Percentiles rank a stretch among this genome's conserved stretches.
Evolutionary conservation across 192 early-diverging fungal genomes (phyloP).

Genomic region (Hyaloraphidium curvatum): DNA sequence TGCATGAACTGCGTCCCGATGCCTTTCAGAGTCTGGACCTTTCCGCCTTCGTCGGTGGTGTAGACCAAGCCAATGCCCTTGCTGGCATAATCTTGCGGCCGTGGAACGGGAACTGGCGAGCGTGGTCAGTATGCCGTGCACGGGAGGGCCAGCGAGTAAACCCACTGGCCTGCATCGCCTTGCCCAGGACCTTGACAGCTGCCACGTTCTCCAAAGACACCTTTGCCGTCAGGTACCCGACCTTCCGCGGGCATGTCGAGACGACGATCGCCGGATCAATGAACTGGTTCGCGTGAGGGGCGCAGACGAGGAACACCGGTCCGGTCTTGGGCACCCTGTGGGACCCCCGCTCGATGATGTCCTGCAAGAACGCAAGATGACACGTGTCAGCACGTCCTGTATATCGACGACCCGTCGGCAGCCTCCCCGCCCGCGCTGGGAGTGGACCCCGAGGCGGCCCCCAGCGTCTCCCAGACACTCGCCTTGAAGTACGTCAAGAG

Average conservation of each 20-base stretch:
- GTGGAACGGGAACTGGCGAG: slow-evolving; percentile 63
- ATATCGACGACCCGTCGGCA: too few relatives aligned
- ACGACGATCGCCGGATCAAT: slow-evolving; percentile 85
- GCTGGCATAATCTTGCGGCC: slow-evolving; percentile 76
- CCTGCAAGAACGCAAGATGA: neutral
- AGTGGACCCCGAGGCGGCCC: too few relatives aligned
- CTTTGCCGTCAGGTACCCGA: slow-evolving; percentile 15
- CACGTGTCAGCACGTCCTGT: too few relatives aligned
- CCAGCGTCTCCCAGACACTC: too few relatives aligned
- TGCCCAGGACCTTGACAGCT: neutral
- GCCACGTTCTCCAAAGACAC: neutral
- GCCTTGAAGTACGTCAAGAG: too few relatives aligned
- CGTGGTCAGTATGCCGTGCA: neutral
- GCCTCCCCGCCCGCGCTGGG: too few relatives aligned
- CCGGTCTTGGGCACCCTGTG: slow-evolving; percentile 57
- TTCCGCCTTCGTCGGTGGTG: slow-evolving; percentile 24
- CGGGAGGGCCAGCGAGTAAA: neutral
- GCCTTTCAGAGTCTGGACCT: slow-evolving; percentile 27
- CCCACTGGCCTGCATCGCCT: neutral
- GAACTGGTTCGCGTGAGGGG: slow-evolving; percentile 48
- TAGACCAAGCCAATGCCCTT: slow-evolving; percentile 50
- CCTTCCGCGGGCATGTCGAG: slow-evolving; percentile 44
- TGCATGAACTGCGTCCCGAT: slow-evolving; percentile 45
- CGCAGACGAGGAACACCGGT: slow-evolving; percentile 75
- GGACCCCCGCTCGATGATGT: neutral